Base-by-base conservation (phyloP, 345 rosid genomes). In the Gynandropsis gynandra region DNA sequence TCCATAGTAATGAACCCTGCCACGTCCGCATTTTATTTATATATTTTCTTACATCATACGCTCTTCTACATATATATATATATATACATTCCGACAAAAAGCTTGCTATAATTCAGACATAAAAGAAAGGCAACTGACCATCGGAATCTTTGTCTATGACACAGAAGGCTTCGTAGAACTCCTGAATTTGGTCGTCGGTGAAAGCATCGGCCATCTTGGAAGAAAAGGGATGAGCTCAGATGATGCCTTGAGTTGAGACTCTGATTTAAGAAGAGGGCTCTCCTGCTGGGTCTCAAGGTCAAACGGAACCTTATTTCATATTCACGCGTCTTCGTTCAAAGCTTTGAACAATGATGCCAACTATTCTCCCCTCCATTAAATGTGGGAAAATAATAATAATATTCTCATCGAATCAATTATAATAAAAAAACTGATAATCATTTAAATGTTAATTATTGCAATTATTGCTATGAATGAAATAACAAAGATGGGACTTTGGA, bases 111-210 rank as follows among this genome's bases (percentile, higher is more conserved):
- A 10, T 33, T 3, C 36, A 33, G 1, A 3, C 13, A 36, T 10
- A 3, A 36, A n/a, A 36, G 40, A 36, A 4, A 51, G 41, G 33
- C 32, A 15, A 0, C 37, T 39, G 27, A 66, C 65, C 71, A 35
- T 66, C 66, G 1, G 66, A 60, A 8, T 66, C 56, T 66, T 66
- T 66, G 65, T 66, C 71, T 15, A 66, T 66, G 47, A 66, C 61
- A 54, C 65, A 66, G 13, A 66, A 66, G 20, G 71, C 71, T 46
- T 66, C 66, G 48, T 66, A 66, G 20, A 66, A 66, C 61, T 66
- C 71, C 1, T 66, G 71, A 56, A 66, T 66, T 47, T 66, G 71
- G 10, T 60, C 71, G 13, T 66, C 66, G 0, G 71, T 54, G 52
- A 66, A 59, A 54, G 66, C 66, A 29, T 66, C 65, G 0, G 49